phyloP scores from a whole-genome alignment of 495 filamentous ascomycete genomes.

The Diplogelasinospora grovesii region DNA sequence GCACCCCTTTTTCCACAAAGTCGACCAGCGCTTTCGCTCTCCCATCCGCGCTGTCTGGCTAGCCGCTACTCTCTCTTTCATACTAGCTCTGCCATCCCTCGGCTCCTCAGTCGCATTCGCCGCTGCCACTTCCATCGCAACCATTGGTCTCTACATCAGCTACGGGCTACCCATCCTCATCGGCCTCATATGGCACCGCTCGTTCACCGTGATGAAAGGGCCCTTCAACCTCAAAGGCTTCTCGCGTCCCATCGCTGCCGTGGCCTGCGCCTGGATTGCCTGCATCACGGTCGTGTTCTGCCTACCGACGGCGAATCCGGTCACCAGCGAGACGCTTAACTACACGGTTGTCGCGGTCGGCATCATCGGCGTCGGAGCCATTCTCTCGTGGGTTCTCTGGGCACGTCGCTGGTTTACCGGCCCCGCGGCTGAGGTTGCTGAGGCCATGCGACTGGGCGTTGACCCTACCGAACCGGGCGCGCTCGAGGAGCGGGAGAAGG shows the following conservation, averaged over 20 bases:
- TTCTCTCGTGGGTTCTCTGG: constrained; percentile 31
- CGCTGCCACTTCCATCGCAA: constrained; percentile 58
- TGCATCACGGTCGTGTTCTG: constrained; percentile 60
- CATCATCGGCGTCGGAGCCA: constrained; percentile 42
- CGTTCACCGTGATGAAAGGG: constrained; percentile 41
- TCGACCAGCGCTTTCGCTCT: constrained; percentile 46
- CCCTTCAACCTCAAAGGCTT: constrained; percentile 53
- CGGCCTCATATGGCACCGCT: constrained; percentile 38
- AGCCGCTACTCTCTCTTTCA: constrained; percentile 52
- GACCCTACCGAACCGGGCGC: constrained; percentile 41
- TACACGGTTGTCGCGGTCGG: constrained; percentile 60
- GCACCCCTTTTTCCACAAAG: constrained; percentile 48
- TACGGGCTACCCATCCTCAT: constrained; percentile 62
- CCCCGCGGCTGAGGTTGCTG: constrained; percentile 44
- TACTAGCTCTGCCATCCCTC: constrained; percentile 53
- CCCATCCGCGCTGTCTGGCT: constrained; percentile 56
- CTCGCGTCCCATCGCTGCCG: constrained; percentile 45
- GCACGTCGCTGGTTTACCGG: constrained; percentile 54
- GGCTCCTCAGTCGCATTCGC: constrained; percentile 55
- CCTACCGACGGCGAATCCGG: constrained; percentile 52
- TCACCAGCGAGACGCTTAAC: constrained; percentile 52
- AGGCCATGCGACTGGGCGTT: constrained; percentile 43
- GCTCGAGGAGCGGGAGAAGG: constrained; percentile 37
- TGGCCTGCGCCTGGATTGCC: constrained; percentile 47
- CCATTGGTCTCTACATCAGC: constrained; percentile 61